Evolutionary conservation across 805 yeast species (phyloP).

Genomic region (Metschnikowia rubicola): DNA sequence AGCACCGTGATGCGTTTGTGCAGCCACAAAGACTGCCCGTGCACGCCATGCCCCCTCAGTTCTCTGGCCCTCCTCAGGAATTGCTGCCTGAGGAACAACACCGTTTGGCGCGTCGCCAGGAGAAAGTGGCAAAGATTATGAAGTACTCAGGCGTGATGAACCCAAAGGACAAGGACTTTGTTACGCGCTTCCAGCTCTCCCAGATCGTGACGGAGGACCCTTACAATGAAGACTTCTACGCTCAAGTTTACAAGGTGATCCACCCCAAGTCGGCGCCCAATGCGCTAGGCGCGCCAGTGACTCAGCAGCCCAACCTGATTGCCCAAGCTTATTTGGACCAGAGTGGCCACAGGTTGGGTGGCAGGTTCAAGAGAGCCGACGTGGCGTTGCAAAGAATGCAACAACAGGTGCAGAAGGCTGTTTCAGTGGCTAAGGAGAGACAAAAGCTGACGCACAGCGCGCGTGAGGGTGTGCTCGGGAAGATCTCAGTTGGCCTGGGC

Average conservation of each 20-base stretch:
- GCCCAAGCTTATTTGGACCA: slow-evolving; percentile 90
- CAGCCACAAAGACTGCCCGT: not conserved
- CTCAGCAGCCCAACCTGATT: slow-evolving; percentile 70
- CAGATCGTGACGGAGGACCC: slow-evolving; percentile 98
- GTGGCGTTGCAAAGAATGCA: slow-evolving; percentile 96
- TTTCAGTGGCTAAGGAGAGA: slow-evolving; percentile 88
- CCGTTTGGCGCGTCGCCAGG: slow-evolving; percentile 62
- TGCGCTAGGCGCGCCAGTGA: slow-evolving; percentile 16
- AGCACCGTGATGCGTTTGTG: slow-evolving; percentile 10
- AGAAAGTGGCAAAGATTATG: slow-evolving; percentile 70
- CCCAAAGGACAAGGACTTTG: slow-evolving; percentile 94
- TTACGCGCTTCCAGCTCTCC: slow-evolving; percentile 89
- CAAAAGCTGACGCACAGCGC: slow-evolving; percentile 63
- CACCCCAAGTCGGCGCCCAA: slow-evolving; percentile 33
- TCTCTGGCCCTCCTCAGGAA: not conserved
- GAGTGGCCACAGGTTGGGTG: slow-evolving; percentile 87
- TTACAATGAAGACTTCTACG: slow-evolving; percentile 92
- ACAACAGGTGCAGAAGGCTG: slow-evolving; percentile 95
- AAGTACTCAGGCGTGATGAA: slow-evolving; percentile 93
- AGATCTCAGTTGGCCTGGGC: slow-evolving; percentile 71
- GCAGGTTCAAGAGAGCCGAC: slow-evolving; percentile 78
- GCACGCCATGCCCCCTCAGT: not conserved
- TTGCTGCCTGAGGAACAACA: slow-evolving; percentile 68
- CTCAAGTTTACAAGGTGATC: slow-evolving; percentile 76
- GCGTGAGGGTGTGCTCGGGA: slow-evolving; percentile 86